Base-by-base conservation (phyloP, 1,139 yeast species). In the Nakaseomyces glabratus region DNA sequence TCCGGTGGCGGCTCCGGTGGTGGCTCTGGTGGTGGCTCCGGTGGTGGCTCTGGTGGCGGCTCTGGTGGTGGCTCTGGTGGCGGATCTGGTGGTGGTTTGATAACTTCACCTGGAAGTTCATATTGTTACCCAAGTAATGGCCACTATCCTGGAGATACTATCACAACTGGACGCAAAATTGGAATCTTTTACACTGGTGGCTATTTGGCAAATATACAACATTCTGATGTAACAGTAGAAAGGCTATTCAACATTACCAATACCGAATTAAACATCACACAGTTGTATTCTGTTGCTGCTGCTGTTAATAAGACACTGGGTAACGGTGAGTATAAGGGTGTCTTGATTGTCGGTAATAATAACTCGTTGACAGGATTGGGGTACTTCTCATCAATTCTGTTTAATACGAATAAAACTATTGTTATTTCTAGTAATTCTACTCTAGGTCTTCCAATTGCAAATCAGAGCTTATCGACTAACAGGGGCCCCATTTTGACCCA, bases 401-500 rank as follows among this genome's bases (percentile, higher is more conserved):
- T 51, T 11, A 41, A 51, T 34, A 45, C 53, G 13, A 40, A 41
- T 31, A 48, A 51, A 40, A 39, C 52, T 15, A 41, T 54, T 20
- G 51, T 55, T 15, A 44, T 55, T 24, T 34, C 52, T 15, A 43
- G 43, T 16, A 45, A 49, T 31, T 37, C 37, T 7, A 28, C 37
- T 8, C 25, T 42, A n/a, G 58, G 56, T 31, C 25, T 44, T 10
- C 26, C 37, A 20, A 51, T 53, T 14, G 57, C 57, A 11, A 42
- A 36, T 23, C 43, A 47, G 28, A 33, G 47, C 11, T 30, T 33
- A 10, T 26, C 53, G 1, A 30, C 28, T n/a, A 48, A 44, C 13
- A 52, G 58, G 37, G 58, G 57, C 24, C 45, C 51, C 12, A 33
- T 54, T 29, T 37, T 51, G 23, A 51, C 50, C 20, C 43, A 39